Conservation (phyloP, 306 rosid species). For the Luffa acutangula region DNA sequence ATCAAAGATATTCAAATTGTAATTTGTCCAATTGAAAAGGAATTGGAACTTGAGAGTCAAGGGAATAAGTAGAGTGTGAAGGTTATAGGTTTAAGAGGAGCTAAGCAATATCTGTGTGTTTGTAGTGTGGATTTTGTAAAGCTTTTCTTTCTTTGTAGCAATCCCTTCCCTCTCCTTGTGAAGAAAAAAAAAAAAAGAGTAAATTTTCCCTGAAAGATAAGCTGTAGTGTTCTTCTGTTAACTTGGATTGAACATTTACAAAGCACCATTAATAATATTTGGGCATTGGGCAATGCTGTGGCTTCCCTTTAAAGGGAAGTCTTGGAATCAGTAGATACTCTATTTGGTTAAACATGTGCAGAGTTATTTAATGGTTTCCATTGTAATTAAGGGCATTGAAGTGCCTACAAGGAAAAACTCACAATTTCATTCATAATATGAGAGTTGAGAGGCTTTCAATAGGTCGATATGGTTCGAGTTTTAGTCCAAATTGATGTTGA, state of each 20-base stretch:
- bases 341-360: too few species aligned
- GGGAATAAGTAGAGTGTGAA: constrained; percentile 14
- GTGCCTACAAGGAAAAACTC: not conserved
- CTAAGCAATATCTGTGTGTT: constrained; percentile 28
- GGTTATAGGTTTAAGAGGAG: constrained; percentile 27
- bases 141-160: constrained; percentile 24
- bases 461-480: not conserved
- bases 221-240: constrained; percentile 2
- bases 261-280: not conserved
- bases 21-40: constrained; percentile 31
- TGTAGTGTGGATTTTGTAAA: constrained; percentile 54
- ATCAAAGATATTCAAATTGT: constrained; percentile 28
- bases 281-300: constrained; percentile 3
- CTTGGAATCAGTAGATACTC: not conserved
- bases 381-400: too few species aligned
- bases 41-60: constrained; percentile 5
- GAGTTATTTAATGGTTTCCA: not conserved
- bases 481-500: not conserved
- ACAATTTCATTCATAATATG: not conserved
- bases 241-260: constrained; percentile 3
- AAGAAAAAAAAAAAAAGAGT: not conserved
- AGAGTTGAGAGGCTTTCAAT: not conserved
- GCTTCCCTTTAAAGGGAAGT: not conserved
- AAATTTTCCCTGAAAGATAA: not conserved
- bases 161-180: constrained; percentile 14